Percentiles rank a stretch among this genome's conserved stretches.
Conservation (phyloP, 2,329 filamentous ascomycete genomes). For the Alternaria longipes region DNA sequence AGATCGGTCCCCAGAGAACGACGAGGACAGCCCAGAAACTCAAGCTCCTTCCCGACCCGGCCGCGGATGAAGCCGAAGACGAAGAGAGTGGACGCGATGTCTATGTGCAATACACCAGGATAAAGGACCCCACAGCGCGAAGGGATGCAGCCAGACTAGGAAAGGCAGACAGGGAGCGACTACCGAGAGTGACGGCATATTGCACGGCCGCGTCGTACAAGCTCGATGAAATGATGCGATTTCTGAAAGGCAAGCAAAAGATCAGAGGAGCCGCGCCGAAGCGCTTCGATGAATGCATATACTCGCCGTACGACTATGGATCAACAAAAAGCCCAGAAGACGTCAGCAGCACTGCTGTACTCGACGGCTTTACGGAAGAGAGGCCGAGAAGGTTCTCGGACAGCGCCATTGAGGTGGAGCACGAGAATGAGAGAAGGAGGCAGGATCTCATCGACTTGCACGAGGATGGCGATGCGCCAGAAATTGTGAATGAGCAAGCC, state of each 20-base stretch:
- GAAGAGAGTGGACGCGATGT: conserved; percentile 95
- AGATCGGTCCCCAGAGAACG: conserved; percentile 93
- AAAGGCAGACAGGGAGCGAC: conserved; percentile 86
- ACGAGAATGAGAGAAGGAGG: conserved; percentile 63
- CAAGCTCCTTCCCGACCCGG: conserved; percentile 93
- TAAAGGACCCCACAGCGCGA: conserved; percentile 93
- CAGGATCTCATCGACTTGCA: conserved; percentile 73
- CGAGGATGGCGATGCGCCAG: conserved; percentile 46
- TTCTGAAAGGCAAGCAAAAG: conserved; percentile 84
- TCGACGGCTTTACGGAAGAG: conserved; percentile 36
- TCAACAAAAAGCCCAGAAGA: conserved; percentile 51
- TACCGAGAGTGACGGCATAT: conserved; percentile 95
- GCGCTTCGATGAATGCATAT: conserved; percentile 96
- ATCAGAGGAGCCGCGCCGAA: conserved; percentile 84
- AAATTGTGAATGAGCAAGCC: conserved; percentile 37
- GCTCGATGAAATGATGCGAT: conserved; percentile 88
- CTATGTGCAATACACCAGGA: conserved; percentile 96
- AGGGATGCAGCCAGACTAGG: conserved; percentile 91
- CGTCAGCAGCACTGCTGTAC: conserved; percentile 47
- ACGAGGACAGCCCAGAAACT: conserved; percentile 97
- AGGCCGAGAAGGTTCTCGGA: conserved; percentile 75
- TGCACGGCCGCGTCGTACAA: conserved; percentile 93
- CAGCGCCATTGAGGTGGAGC: conserved; percentile 74
- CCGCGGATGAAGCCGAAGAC: conserved; percentile 77
- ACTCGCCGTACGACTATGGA: conserved; percentile 88